Evolutionary conservation across 2,329 filamentous ascomycete species (phyloP), one percentile per base, ranked within the genome.

Genomic region (Cryphonectria nitschkei): DNA sequence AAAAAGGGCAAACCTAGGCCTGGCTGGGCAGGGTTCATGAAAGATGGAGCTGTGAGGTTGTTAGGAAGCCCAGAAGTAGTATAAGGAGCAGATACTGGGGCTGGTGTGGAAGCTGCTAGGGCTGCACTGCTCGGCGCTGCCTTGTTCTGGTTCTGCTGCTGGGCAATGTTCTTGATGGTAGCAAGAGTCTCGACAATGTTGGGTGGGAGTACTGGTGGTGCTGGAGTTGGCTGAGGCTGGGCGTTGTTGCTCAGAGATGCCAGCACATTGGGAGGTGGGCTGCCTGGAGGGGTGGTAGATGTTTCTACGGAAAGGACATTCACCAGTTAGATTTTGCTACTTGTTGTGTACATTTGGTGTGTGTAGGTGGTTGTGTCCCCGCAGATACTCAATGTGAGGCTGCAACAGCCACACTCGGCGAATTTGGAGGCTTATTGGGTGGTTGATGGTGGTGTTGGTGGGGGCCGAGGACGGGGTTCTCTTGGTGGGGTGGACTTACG

Each of bases 181-280:
- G 93, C 92, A 74, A 96, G 86, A 61, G 92, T 92, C 79, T 93
- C 92, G 81, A 95, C 85, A 76, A 96, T 94, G 74, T 89, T 91
- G 73, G 79, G 56, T 22, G 76, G 77, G 22, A 81, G 84, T 81
- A 73, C 84, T 81, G 78, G 75, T 9, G 80, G 78, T 34, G 85
- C 82, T 46, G 83, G 77, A 67, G 79, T 79, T 69, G 76, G 73
- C 67, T 72, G 70, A 13, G 58, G 19, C 46, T n/a, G 46, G 9
- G 46, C 46, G 22, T 50, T 29, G 74, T 73, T 74, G 80, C 75
- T 78, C 41, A 84, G 76, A 63, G 79, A 83, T 74, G 80, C 84
- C 75, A 84, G 76, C 69, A 82, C 75, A 74, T 80, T 82, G 34
- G 84, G 77, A 43, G 87, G 88, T 60, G 88, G 88, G 77, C 87